A percentile compares a stretch with the other conserved stretches of the same genome.
Conservation (phyloP, 108 stramenopile species). For the Fistulifera pelliculosa region DNA sequence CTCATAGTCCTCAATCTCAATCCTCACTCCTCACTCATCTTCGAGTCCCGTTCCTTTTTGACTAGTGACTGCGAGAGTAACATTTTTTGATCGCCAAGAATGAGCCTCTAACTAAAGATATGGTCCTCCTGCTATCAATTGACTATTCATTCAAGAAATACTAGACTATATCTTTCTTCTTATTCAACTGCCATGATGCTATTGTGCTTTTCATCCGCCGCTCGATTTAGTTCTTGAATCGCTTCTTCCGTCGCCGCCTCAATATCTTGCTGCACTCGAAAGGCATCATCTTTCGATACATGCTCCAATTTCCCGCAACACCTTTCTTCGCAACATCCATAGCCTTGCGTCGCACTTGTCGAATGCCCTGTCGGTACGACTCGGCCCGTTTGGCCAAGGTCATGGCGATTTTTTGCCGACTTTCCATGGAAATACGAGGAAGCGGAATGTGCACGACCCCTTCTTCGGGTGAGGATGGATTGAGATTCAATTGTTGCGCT, state of each 20-base stretch:
- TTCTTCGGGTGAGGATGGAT: constrained; percentile 76
- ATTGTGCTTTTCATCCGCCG: constrained; percentile 64
- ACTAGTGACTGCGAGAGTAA: too few relatives aligned
- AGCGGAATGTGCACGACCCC: constrained; percentile 67
- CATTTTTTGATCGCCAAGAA: too few relatives aligned
- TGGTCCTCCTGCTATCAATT: too few relatives aligned
- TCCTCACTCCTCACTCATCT: too few relatives aligned
- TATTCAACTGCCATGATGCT: constrained; percentile 61
- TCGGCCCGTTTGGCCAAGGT: constrained; percentile 61
- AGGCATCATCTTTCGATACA: constrained; percentile 82
- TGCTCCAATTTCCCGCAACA: constrained; percentile 68
- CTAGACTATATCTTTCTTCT: too few relatives aligned
- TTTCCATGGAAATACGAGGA: constrained; percentile 62
- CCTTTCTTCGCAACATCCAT: constrained; percentile 73
- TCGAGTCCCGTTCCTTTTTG: too few relatives aligned
- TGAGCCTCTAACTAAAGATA: too few relatives aligned
- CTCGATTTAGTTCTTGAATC: constrained; percentile 39
- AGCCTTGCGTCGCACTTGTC: constrained; percentile 61
- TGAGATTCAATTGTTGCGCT: constrained; percentile 62
- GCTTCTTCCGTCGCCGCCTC: constrained; percentile 65
- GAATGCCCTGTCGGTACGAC: constrained; percentile 48
- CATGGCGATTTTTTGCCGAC: constrained; percentile 64
- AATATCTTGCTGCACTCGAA: constrained; percentile 68
- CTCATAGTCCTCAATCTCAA: too few relatives aligned
- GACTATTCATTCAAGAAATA: too few relatives aligned